Evolutionary conservation across 1,284 basidiomycete species (phyloP), one percentile per base, ranked within the genome.

Genomic region (Abortiporus biennis): DNA sequence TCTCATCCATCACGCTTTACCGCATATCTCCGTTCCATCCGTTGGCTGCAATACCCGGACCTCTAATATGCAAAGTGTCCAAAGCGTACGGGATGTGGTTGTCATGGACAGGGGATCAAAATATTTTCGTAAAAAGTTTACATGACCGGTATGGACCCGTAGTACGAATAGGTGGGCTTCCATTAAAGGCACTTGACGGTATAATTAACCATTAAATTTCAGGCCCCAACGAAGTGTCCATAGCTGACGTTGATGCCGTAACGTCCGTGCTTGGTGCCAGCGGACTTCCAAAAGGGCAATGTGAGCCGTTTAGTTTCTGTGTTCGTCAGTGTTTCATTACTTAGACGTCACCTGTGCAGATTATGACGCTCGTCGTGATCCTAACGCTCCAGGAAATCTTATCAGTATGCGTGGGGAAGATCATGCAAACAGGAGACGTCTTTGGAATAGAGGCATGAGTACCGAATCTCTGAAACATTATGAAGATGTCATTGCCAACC

Each of bases 1-100:
- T 55, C 13, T 32, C 46, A 2, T 69, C 68, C 0, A 62, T 68
- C 16, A 37, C 61, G 3, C 36, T 52, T 2, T 72, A 72, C 47
- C 65, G 71, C 2, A 46, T 71, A 3, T 69, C 70, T 2, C 67
- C 69, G 0, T 62, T 65, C 42, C 71, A 74, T 43, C 70, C 70
- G 4, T 56, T 74, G 8, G 58, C 67, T 2, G 46, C 52, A 20
- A 63, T 63, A 46, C 71, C 70, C 16, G 71, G 70, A 3, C 69
- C 68, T 6, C n/a, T 57, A 1, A 27, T 63, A 8, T 56, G 52
- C 50, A 65, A 62, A 40, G 31, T 69, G 6, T 59, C 64, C 4
- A 68, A 71, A 45, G 54, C 63, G 11, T 58, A 57, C 47, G 50
- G 46, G 2, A 56, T 56, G 8, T 57, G 58, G 38, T 38, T 9